Base-by-base conservation (phyloP, 1,139 yeast genomes). In the Hemisphaericaspora lyxosophila region DNA sequence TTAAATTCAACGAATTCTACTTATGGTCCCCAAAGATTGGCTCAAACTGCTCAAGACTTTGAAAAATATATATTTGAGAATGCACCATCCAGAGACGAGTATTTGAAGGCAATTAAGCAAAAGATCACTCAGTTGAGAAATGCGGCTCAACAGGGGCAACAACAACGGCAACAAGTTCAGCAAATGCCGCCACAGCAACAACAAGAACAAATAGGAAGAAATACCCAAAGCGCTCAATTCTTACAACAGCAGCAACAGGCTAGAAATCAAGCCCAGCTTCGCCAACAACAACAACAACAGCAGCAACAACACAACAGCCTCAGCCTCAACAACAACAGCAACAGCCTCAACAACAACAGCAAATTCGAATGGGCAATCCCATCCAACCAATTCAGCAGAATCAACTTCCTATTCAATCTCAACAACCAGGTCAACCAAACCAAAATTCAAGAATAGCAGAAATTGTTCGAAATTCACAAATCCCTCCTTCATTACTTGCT, bases 401-500 rank as follows among this genome's bases (percentile, higher is more conserved):
- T 18, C 42, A 36, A 33, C 32, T 29, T 15, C 37, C 29, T 17
- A 15, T 12, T 3, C 44, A 32, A 25, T 31, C 22, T 17, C 38
- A 36, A 24, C 38, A 33, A 33, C 37, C 24, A 14, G 40, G 31
- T 12, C 43, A 38, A 20, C 45, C 38, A 17, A 41, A 26, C 26
- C 46, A 41, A 26, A 44, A 36, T 27, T 39, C 28, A 8, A 41
- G 40, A 28, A 35, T 44, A 13, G 48, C 42, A 34, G 60, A 60
- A 35, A 54, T 67, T 55, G 65, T 71, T 40, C 47, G 72, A 31
- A 78, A 77, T 34, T 65, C 78, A 3, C 86, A 85, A 3, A 86
- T 89, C 37, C 97, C 97, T 1, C 79, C 77, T n/a, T 79, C 81
- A 5, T 59, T 89, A 30, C 64, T 89, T 33, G 71, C 75, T 36